Conservation (phyloP, 345 rosid genomes). For the Citrus inodora region DNA sequence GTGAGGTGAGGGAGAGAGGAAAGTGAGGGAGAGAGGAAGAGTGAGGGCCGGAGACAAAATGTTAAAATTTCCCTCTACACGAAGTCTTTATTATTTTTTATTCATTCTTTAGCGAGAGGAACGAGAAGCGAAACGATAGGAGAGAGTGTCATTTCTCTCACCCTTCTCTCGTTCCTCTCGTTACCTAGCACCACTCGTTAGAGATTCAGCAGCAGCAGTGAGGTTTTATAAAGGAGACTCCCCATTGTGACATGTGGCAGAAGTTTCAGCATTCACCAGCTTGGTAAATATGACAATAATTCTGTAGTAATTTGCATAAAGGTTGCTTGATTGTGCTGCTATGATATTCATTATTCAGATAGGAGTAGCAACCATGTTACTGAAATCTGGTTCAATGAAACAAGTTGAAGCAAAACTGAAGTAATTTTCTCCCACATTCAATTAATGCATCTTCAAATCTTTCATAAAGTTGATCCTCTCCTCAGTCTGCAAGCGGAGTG, state of each 20-base stretch:
- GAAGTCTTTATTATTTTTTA: too few species aligned
- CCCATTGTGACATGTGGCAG: conserved; percentile 71
- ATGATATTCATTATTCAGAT: background rate
- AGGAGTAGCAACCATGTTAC: background rate
- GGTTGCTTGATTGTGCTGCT: background rate
- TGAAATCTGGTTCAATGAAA: background rate
- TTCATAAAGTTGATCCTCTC: background rate
- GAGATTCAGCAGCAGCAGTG: conserved; percentile 84
- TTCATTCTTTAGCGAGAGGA: too few species aligned
- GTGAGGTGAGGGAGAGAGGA: too few species aligned
- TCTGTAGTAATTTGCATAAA: background rate
- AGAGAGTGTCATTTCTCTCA: too few species aligned
- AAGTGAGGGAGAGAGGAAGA: too few species aligned
- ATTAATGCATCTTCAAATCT: background rate
- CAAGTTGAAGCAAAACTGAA: background rate
- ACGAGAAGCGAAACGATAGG: too few species aligned
- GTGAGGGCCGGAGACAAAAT: too few species aligned
- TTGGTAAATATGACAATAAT: conserved; percentile 1
- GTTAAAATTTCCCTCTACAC: too few species aligned
- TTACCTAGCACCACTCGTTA: too few species aligned
- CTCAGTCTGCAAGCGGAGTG: background rate
- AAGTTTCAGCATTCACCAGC: conserved; percentile 45
- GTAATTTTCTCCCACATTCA: background rate
- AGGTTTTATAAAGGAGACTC: conserved; percentile 83
- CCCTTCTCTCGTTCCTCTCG: too few species aligned